Base-by-base conservation (phyloP, 192 early-diverging fungal species). In the Oehlia diaphana region DNA sequence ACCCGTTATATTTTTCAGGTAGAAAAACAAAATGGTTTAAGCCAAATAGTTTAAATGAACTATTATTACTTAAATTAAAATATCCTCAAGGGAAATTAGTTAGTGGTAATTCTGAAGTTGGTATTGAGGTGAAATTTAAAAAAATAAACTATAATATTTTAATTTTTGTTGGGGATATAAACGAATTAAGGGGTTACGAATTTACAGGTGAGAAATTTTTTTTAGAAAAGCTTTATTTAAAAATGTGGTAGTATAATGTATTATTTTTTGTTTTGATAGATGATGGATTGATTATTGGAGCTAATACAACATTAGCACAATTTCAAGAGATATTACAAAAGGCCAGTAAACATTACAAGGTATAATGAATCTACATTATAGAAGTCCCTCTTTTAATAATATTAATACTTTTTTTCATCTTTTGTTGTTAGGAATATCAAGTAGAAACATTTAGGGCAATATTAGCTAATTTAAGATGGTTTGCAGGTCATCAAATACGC, bases 401-500 rank as follows among this genome's bases (percentile, higher is more conserved):
- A 58, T 58, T 58, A 58, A 16, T 58, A 5, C 0, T 58, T 6
- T 47, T 58, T 58, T 58, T 53, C 50, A 6, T 21, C 16, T 58
- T 58, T 58, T 58, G 50, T 6, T 19, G 44, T 79, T 42, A 66
- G 76, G 50, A 63, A 1, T 49, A 87, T 58, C 79, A 86, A 79
- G 87, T 88, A 12, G 88, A 92, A 74, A 86, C 86, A 33, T 85
- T 94, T 37, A 83, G 84, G 14, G 94, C 95, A 5, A 65, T 95
- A 64, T 83, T 93, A 33, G 90, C 90, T 76, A 94, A 92, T 83
- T 82, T 93, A 70, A 86, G 89, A 76, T 94, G 90, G 83, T 95
- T 96, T 89, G 94, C 94, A 8, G 92, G 94, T 64, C 86, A 85
- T 71, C 95, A 96, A 87, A 93, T 96, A 80, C 88, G 95, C 81